Percentiles rank a stretch among this genome's conserved stretches.
phyloP scores from a whole-genome alignment of 2,329 filamentous ascomycete species.

The Claviceps digitariae region DNA sequence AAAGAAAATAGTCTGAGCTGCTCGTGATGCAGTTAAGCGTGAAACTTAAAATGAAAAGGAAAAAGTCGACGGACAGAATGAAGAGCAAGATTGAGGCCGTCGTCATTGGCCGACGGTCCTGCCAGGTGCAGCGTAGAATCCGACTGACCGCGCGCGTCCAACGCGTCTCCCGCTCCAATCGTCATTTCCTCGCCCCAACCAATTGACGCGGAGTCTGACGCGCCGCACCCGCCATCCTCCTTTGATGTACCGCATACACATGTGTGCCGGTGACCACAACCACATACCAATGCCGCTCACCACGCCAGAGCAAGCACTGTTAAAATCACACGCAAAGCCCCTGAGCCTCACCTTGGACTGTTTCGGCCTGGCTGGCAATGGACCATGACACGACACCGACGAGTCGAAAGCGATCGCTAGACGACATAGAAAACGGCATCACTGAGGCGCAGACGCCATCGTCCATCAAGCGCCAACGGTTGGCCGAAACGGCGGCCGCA shows the following conservation, averaged over 20 bases:
- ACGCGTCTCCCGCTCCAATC: constrained; percentile 2
- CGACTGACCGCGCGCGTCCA: constrained; percentile 1
- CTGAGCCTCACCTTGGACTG: not conserved
- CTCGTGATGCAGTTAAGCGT: too few species aligned
- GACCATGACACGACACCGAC: constrained; percentile 12
- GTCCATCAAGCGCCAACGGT: constrained; percentile 18
- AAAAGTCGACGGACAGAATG: too few species aligned
- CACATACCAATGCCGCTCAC: not conserved
- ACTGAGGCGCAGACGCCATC: constrained; percentile 13
- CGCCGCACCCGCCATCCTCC: not conserved
- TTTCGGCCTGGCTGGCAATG: constrained; percentile 11
- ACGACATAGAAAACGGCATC: constrained; percentile 11
- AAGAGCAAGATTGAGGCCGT: not conserved
- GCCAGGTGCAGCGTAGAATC: not conserved
- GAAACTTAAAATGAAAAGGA: too few species aligned
- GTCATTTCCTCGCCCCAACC: not conserved
- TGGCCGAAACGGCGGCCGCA: constrained; percentile 15
- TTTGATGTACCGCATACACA: not conserved
- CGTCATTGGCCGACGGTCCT: not conserved
- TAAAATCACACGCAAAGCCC: not conserved
- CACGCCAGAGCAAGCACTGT: not conserved
- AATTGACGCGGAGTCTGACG: not conserved
- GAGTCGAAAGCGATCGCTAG: constrained; percentile 6
- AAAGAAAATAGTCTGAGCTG: too few species aligned
- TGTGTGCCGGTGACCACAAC: not conserved